Percentiles rank a stretch among this genome's conserved stretches.
Conservation (phyloP, 306 rosid species). For the Fragaria iinumae region DNA sequence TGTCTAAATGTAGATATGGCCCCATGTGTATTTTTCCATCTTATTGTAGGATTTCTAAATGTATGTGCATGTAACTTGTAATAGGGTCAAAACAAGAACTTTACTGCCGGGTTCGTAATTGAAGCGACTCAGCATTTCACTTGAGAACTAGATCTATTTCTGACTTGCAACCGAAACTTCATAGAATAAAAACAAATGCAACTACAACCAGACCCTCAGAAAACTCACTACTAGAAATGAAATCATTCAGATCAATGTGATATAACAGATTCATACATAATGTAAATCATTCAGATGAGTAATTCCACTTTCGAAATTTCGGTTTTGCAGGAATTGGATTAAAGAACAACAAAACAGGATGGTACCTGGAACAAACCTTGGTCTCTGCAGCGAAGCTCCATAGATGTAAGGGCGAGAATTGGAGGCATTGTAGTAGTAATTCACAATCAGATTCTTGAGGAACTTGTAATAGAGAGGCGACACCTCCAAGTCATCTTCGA, state of each 20-base stretch:
- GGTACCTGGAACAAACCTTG: constrained; percentile 99
- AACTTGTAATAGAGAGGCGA: constrained; percentile 81
- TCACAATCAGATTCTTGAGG: constrained; percentile 57
- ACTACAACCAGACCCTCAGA: neutral
- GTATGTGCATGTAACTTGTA: too few relatives aligned
- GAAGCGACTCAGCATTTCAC: neutral
- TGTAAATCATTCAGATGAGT: neutral
- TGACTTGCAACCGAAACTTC: neutral
- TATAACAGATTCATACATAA: neutral
- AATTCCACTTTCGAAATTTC: neutral
- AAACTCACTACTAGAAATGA: neutral
- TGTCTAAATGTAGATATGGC: too few relatives aligned
- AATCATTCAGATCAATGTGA: neutral
- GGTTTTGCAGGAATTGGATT: neutral
- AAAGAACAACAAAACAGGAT: neutral
- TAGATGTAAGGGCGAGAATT: constrained; percentile 72
- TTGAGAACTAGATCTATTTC: neutral
- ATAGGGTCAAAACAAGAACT: neutral
- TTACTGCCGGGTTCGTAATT: neutral
- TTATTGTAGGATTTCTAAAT: too few relatives aligned
- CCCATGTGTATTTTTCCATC: too few relatives aligned
- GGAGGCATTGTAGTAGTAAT: constrained; percentile 71
- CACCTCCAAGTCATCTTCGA: constrained; percentile 92
- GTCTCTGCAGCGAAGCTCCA: constrained; percentile 85
- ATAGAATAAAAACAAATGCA: neutral